phyloP scores from a whole-genome alignment of 225 moss, liverwort and hornwort genomes.

The Bryum argenteum region DNA sequence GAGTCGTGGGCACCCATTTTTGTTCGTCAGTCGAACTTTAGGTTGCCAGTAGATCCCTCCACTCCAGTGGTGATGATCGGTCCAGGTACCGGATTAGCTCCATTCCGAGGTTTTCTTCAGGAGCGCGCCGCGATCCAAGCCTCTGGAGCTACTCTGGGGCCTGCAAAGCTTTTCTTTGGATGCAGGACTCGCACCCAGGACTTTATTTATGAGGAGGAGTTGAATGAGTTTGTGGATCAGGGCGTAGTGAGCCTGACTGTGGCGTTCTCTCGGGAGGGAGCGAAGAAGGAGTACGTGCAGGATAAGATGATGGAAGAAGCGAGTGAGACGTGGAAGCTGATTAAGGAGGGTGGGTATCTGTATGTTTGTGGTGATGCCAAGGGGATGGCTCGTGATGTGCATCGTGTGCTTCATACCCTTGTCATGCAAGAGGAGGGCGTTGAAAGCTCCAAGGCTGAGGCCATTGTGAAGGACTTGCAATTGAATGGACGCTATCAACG shows the following conservation, averaged over 20 bases:
- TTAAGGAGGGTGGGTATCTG: conserved; percentile 71
- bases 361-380: conserved; percentile 99
- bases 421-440: conserved; percentile 79
- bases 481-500: conserved; percentile 88
- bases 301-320: conserved; percentile 82
- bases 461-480: conserved; percentile 85
- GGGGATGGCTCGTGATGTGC: conserved; percentile 95
- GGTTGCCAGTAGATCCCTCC: conserved; percentile 62
- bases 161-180: conserved; percentile 87
- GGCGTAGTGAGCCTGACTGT: conserved; percentile 65
- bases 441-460: conserved; percentile 75
- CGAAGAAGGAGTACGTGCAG: conserved; percentile 93
- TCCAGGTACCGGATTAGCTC: conserved; percentile 93
- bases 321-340: conserved; percentile 60
- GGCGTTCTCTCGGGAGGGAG: conserved; percentile 86
- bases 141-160: conserved; percentile 64
- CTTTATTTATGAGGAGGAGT: conserved; percentile 89
- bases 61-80: conserved; percentile 89
- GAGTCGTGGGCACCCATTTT: conserved; percentile 78
- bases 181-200: conserved; percentile 87
- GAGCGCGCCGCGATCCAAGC: conserved; percentile 75
- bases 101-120: conserved; percentile 93
- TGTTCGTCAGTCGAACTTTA: conserved; percentile 84
- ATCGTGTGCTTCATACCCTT: conserved; percentile 74
- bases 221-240: conserved; percentile 50